Percentiles rank a stretch among this genome's conserved stretches.
phyloP scores from a whole-genome alignment of 1,284 basidiomycete species.

The Microbotryomycetes sp. region DNA sequence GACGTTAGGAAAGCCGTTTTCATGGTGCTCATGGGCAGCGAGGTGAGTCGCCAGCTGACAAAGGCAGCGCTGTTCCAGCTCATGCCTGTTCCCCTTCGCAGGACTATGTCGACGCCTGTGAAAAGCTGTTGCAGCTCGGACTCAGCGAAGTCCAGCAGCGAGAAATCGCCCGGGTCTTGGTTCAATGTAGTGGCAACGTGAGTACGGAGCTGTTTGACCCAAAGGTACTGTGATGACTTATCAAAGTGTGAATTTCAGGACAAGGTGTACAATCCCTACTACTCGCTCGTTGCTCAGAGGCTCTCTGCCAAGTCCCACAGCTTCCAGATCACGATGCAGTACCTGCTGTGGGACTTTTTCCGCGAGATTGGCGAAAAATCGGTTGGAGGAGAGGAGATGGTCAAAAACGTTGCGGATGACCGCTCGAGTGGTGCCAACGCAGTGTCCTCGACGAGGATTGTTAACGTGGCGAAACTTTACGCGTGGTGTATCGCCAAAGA shows the following conservation, averaged over 20 bases:
- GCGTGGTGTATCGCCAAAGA: constrained; percentile 78
- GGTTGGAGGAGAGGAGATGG: constrained; percentile 71
- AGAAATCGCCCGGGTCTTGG: constrained; percentile 81
- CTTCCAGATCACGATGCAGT: constrained; percentile 88
- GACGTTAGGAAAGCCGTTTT: constrained; percentile 87
- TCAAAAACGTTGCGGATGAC: constrained; percentile 56
- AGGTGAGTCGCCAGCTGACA: constrained; percentile 51
- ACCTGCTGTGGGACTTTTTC: constrained; percentile 94
- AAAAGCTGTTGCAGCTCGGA: constrained; percentile 70
- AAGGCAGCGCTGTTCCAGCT: too few relatives aligned
- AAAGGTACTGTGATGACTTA: neutral
- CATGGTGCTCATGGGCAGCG: constrained; percentile 85
- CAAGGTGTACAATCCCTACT: constrained; percentile 90
- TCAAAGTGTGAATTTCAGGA: constrained; percentile 51
- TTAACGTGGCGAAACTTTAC: constrained; percentile 65
- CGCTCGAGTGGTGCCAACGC: constrained; percentile 45
- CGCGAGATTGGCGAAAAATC: constrained; percentile 77
- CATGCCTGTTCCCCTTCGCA: constrained; percentile 42
- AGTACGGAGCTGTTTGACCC: constrained; percentile 34
- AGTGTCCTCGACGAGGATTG: constrained; percentile 54
- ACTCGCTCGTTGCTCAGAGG: constrained; percentile 75
- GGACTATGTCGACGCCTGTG: constrained; percentile 92
- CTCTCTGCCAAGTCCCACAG: constrained; percentile 46
- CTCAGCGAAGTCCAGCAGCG: constrained; percentile 86
- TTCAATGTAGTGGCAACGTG: constrained; percentile 91